Conservation (phyloP, 202 grass and related monocot genomes). For the Schoenoplectus tabernaemontani region DNA sequence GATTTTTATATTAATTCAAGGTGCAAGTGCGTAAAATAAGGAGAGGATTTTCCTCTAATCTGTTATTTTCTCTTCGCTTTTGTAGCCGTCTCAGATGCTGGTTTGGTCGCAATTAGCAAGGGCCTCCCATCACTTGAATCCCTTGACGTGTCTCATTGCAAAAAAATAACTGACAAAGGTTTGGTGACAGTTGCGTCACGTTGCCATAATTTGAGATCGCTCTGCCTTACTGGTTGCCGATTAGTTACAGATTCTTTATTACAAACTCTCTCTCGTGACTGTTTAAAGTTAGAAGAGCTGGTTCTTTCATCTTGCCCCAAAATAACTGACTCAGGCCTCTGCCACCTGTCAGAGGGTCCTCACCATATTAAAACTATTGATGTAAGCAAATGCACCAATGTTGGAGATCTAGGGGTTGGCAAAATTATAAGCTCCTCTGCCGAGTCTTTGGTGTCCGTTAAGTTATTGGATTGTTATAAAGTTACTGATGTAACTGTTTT, state of each 20-base stretch:
- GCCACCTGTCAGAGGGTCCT: conserved; percentile 53
- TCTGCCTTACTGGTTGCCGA: conserved; percentile 49
- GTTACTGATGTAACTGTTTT: conserved; percentile 55
- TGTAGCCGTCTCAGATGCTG: conserved; percentile 60
- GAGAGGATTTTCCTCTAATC: background rate
- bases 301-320: conserved; percentile 45
- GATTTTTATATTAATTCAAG: background rate
- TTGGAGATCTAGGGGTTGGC: conserved; percentile 57
- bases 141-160: conserved; percentile 68
- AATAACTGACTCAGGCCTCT: conserved; percentile 70
- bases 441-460: conserved; percentile 50
- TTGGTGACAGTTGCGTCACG: conserved; percentile 39
- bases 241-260: conserved; percentile 73
- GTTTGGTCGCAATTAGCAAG: conserved; percentile 46
- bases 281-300: conserved; percentile 57
- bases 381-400: conserved; percentile 82
- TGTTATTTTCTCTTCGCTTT: conserved; percentile 4
- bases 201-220: conserved; percentile 47
- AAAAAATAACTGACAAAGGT: conserved; percentile 75
- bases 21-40: background rate
- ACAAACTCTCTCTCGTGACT: conserved; percentile 49
- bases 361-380: conserved; percentile 57
- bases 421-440: conserved; percentile 54
- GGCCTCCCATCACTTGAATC: conserved; percentile 45
- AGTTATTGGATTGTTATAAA: conserved; percentile 63